These are phyloP conservation scores for Fusarium citri DNA, from an alignment of 2,329 filamentous ascomycete species.

Conservation along the genomic window DNA sequence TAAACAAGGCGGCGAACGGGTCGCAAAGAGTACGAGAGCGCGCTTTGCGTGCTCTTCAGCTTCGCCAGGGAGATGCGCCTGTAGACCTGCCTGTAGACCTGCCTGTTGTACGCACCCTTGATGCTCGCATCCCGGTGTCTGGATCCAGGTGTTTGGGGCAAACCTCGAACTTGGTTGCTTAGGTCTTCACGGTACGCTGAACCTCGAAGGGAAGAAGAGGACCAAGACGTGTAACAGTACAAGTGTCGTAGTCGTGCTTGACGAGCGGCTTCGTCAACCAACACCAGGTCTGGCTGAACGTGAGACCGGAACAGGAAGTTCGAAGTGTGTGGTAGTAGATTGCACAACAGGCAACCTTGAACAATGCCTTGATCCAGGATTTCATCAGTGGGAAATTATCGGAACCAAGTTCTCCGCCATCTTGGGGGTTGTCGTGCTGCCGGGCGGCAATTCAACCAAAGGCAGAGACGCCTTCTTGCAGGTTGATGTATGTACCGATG, in stretches of 20 bases:
- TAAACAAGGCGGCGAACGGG: background rate
- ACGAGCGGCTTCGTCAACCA: background rate
- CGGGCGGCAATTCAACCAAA: background rate
- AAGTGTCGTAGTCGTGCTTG: background rate
- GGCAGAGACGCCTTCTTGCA: background rate
- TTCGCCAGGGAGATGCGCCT: background rate
- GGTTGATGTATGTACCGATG: background rate
- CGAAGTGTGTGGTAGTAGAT: too few relatives aligned
- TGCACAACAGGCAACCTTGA: background rate
- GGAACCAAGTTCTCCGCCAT: background rate
- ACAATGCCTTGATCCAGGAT: background rate
- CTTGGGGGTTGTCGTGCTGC: too few relatives aligned
- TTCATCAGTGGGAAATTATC: background rate
- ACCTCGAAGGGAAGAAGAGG: too few relatives aligned
- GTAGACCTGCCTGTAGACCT: background rate
- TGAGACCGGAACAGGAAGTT: background rate
- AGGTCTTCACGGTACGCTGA: background rate
- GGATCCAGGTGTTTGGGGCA: background rate
- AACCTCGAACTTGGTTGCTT: background rate
- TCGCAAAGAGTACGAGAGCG: background rate
- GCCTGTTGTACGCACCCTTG: background rate
- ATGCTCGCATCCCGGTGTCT: background rate
- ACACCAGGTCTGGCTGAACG: background rate
- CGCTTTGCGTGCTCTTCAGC: background rate
- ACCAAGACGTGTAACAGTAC: too few relatives aligned